Evolutionary conservation across 2,329 filamentous ascomycete species (phyloP), one percentile per base, ranked within the genome.

Genomic region (Paecilomyces sp.): DNA sequence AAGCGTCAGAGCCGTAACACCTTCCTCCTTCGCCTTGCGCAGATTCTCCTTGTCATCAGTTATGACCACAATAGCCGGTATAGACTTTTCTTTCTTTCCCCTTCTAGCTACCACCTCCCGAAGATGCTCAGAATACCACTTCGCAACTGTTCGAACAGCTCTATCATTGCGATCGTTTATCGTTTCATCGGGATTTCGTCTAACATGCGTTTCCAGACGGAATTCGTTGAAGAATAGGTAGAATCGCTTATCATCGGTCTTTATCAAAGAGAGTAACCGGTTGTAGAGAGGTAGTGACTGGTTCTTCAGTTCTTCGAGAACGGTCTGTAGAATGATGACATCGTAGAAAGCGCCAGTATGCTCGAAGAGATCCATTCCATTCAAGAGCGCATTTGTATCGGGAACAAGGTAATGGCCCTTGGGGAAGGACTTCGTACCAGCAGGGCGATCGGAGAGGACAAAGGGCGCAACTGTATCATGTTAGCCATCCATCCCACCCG

Each of bases 201-300:
- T 78, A 55, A 97, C 85, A 70, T 96, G 90, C 0, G 94, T 99
- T 75, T 99, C 95, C 47, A 92, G 81, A 57, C 93, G 85, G 71
- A 99, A 99, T 69, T 99, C 94, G 74, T 99, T 99, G 84, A 97
- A 97, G 74, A 99, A 99, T 57, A 99, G 91, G 71, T 97, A 97
- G 73, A 96, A 97, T 58, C 93, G 87, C 81, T 99, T 99, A 65
- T 96, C 92, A 68, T 96, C 92, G 70, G 93, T 96, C 76, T 93
- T 96, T 47, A 92, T 96, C 64, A 99, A 81, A 24, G 89, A 87
- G 65, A 97, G 86, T 56, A 99, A 81, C 47, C 94, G 90, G 74
- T 97, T 97, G 79, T 97, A 99, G 41, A 99, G 85, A 51, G 94
- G 94, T 62, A 97, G 77, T 12, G 93, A 97, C 67, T 92, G 86